Conservation (phyloP, 106 monocot genomes). For the Dendrobium huoshanense region DNA sequence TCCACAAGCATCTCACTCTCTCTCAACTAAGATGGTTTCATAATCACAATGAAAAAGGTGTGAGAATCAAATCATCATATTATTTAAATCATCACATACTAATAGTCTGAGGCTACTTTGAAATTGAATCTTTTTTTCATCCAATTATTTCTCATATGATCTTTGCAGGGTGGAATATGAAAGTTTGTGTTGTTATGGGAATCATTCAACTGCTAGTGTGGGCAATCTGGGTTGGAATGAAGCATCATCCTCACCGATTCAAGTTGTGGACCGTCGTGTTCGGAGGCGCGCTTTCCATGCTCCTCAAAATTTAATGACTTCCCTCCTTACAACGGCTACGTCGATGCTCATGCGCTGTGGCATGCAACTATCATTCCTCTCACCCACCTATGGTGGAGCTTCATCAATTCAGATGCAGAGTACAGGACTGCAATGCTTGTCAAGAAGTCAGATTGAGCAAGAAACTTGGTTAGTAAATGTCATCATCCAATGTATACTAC, state of each 20-base stretch:
- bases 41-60: too few relatives aligned
- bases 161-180: slow-evolving; percentile 86
- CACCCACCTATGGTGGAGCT: slow-evolving; percentile 84
- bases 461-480: background rate
- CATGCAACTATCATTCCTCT: slow-evolving; percentile 74
- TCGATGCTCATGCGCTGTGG: slow-evolving; percentile 76
- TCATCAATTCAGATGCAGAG: slow-evolving; percentile 59
- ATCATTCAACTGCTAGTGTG: slow-evolving; percentile 57
- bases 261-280: slow-evolving; percentile 67
- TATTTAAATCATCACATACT: too few relatives aligned
- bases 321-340: slow-evolving; percentile 59
- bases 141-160: background rate
- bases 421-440: slow-evolving; percentile 43
- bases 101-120: too few relatives aligned
- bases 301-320: slow-evolving; percentile 81
- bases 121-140: too few relatives aligned
- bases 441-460: slow-evolving; percentile 48
- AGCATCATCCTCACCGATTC: slow-evolving; percentile 53
- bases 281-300: slow-evolving; percentile 50
- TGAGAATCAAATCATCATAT: too few relatives aligned
- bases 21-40: too few relatives aligned
- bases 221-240: slow-evolving; percentile 78
- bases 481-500: background rate
- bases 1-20: too few relatives aligned
- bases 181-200: slow-evolving; percentile 73